Percentiles rank a stretch among this genome's conserved stretches.
phyloP scores from a whole-genome alignment of 306 rosid genomes.

The Clitoria ternatea region DNA sequence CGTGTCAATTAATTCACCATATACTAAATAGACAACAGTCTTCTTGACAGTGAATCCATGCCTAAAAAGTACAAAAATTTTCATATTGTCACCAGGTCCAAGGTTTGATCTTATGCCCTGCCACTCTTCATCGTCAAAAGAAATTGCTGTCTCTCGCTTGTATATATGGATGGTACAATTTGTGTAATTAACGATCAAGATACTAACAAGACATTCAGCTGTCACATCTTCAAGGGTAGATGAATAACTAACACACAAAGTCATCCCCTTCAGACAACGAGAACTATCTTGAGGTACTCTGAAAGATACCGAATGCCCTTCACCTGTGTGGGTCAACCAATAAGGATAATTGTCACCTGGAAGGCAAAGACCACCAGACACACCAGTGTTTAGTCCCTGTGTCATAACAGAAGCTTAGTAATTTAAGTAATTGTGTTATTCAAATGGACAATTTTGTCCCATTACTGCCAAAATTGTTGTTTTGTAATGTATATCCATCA shows the following conservation, averaged over 20 bases:
- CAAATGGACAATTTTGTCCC: not conserved
- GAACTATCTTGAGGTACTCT: too few species aligned
- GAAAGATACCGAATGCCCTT: too few species aligned
- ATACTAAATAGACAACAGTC: not conserved
- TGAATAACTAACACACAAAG: not conserved
- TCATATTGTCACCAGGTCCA: not conserved
- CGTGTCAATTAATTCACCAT: not conserved
- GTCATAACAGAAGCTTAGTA: too few species aligned
- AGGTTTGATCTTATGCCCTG: not conserved
- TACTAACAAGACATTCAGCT: not conserved
- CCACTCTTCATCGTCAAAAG: constrained; percentile 23
- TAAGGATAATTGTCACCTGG: too few species aligned
- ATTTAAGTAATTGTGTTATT: not conserved
- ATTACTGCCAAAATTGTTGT: not conserved
- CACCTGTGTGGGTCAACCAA: too few species aligned
- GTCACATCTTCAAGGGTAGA: not conserved
- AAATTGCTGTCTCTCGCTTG: not conserved
- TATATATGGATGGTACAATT: not conserved
- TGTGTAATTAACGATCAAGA: not conserved
- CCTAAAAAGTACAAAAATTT: not conserved
- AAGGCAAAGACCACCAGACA: too few species aligned
- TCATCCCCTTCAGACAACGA: too few species aligned
- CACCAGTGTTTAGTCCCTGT: too few species aligned
- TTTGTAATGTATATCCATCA: too few species aligned
- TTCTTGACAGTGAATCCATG: not conserved